Evolutionary conservation across 73 alveolate species (phyloP), one percentile per base, ranked within the genome.

Genomic region (Uronychia binucleata): DNA sequence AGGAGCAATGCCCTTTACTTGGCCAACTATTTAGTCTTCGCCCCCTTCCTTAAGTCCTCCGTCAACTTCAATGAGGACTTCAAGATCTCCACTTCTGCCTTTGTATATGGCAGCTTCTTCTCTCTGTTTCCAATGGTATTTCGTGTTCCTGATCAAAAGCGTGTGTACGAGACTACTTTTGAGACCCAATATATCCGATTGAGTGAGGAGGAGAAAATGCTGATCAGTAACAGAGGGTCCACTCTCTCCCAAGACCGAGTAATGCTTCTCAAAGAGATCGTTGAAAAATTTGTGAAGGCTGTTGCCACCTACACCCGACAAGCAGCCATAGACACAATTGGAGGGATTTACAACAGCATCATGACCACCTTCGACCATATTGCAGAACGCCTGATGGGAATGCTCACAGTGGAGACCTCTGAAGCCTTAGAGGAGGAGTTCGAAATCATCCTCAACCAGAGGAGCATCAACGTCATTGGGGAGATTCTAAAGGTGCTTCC

Each of bases 151-250:
- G n/a, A n/a, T n/a, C n/a, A n/a, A n/a, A n/a, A n/a, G n/a, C 5
- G 19, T 5, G 67, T 46, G 5, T 11, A 11, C 19, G 67, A 46
- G 19, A 46, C 67, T 46, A 11, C 67, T 11, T 46, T 46, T 46
- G 67, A 46, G n/a, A 5, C 5, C 19, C 5, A 46, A 46, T 11
- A 11, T 46, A 11, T 19, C 67, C 67, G n/a, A 31, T 33, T 85
- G 1, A 77, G 86, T 77, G 91, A 85, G 57, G 91, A 85, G 32
- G 58, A 85, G 32, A 85, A 85, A 30, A 85, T 85, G 91, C 57
- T 30, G n/a, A 34, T 85, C 58, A n/a, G 30, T 26, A 26, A 67
- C 26, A 77, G 75, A 34, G 29, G 35, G 0, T 8, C 1, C n/a
- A 30, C 31, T 5, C 5, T 46, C 67, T 11, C n/a, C 19, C n/a